Conservation (phyloP, 2,329 filamentous ascomycete species). For the Cladosporium halotolerans region DNA sequence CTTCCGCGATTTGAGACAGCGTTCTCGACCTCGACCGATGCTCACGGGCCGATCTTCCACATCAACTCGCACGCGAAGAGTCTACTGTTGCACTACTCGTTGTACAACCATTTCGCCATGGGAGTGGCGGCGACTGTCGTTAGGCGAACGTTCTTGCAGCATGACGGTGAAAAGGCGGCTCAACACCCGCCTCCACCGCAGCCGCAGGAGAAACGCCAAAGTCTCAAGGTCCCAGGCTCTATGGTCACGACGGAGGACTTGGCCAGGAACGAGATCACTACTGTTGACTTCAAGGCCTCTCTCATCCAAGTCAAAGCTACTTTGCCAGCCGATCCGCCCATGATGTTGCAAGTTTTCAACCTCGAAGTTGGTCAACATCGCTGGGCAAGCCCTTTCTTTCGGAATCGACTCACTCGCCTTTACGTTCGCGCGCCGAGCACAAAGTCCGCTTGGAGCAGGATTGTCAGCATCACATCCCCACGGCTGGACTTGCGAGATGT, state of each 20-base stretch:
- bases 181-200: constrained; percentile 4
- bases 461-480: constrained; percentile 75
- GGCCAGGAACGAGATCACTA: constrained; percentile 59
- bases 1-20: constrained; percentile 83
- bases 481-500: constrained; percentile 75
- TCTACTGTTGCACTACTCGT: constrained; percentile 78
- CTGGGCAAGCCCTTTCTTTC: constrained; percentile 77
- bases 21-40: constrained; percentile 77
- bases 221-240: constrained; percentile 19
- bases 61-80: constrained; percentile 75
- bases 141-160: constrained; percentile 36
- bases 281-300: constrained; percentile 73
- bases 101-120: constrained; percentile 87
- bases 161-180: constrained; percentile 12
- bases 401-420: constrained; percentile 70
- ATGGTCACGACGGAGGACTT: constrained; percentile 19
- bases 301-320: constrained; percentile 83
- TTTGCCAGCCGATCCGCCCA: constrained; percentile 79
- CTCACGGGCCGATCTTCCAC: constrained; percentile 81
- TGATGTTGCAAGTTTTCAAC: constrained; percentile 84
- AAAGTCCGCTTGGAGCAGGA: constrained; percentile 74
- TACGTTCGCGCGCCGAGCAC: constrained; percentile 84
- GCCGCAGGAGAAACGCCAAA: constrained; percentile 14
- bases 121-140: constrained; percentile 75
- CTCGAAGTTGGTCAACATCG: constrained; percentile 78